Evolutionary conservation across 805 yeast species (phyloP), one percentile per base, ranked within the genome.

Genomic region (Ogataea thermomethanolica): DNA sequence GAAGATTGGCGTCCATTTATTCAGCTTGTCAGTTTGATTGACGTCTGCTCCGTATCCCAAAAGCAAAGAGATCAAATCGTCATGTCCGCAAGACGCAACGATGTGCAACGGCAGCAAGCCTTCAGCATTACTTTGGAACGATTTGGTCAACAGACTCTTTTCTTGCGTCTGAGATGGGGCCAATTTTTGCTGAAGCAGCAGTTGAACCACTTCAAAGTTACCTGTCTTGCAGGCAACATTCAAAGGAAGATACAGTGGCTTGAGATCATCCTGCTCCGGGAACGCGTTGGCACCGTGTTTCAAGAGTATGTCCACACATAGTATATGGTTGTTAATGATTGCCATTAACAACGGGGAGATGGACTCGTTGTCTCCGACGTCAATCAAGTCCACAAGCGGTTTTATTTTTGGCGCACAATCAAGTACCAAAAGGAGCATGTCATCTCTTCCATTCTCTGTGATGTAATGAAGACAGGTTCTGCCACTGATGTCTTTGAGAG

Each of bases 1-100:
- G 54, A 89, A 87, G 2, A 93, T 73, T 0, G 98, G 95, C 0
- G 96, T 81, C 97, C 98, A 93, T 52, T 83, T 84, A 57, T 90
- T 89, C 41, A 88, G 79, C 38, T 86, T 84, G 62, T 93, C 98
- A 7, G 81, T 54, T 44, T 77, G 80, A 61, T 93, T 85, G 5
- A 91, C 78, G 53, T 83, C 78, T 1, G 85, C 83, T 4, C 90
- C 91, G 48, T 82, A 73, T n/a, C 74, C 65, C 1, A 85, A 71
- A 25, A 93, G 65, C 33, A 89, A 61, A 23, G 81, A 76, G 9
- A 93, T 79, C 24, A 91, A 68, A 42, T 78, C 67, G 47, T 71
- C 69, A 56, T 82, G 88, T 1, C 97, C 97, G 6, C 84, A 79
- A 36, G 93, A 76, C 0, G 97, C 90, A 21, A 82, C 88, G 25